A percentile compares a stretch with the other conserved stretches of the same genome.
Conservation (phyloP, 257 asterid species). For the Ilex asprella region DNA sequence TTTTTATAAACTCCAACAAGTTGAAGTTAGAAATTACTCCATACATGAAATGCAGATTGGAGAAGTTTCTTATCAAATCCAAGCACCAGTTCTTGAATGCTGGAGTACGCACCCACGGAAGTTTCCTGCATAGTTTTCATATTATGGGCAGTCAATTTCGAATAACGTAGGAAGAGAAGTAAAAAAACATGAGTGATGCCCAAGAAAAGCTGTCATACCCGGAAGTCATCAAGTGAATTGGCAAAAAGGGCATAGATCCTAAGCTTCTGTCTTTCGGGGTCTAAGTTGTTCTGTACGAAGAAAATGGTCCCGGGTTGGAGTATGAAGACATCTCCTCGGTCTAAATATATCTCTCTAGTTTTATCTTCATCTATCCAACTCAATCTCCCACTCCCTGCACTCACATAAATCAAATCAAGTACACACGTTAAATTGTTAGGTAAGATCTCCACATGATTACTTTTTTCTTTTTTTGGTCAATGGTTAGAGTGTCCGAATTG, state of each 20-base stretch:
- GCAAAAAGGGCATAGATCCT: conserved; percentile 63
- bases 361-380: conserved; percentile 53
- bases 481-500: too few species aligned
- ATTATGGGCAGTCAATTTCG: neutral
- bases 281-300: conserved; percentile 61
- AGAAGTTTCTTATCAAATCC: conserved; percentile 69
- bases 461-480: too few species aligned
- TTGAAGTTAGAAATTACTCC: neutral
- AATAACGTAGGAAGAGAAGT: neutral
- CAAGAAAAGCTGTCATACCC: conserved; percentile 18
- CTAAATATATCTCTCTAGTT: conserved; percentile 22
- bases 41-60: conserved; percentile 59
- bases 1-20: neutral
- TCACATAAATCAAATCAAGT: too few species aligned
- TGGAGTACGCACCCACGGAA: conserved; percentile 45
- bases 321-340: conserved; percentile 57
- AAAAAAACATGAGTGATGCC: neutral
- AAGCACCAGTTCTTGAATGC: conserved; percentile 56
- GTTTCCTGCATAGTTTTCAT: conserved; percentile 32
- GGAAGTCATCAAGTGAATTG: conserved; percentile 24
- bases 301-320: conserved; percentile 55
- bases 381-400: conserved; percentile 65
- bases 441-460: too few species aligned
- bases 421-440: too few species aligned
- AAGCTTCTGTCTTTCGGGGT: conserved; percentile 45